These are phyloP conservation scores for Cladosporium austrohemisphaericum DNA, from an alignment of 2,329 filamentous ascomycete species.

Conservation along the genomic window DNA sequence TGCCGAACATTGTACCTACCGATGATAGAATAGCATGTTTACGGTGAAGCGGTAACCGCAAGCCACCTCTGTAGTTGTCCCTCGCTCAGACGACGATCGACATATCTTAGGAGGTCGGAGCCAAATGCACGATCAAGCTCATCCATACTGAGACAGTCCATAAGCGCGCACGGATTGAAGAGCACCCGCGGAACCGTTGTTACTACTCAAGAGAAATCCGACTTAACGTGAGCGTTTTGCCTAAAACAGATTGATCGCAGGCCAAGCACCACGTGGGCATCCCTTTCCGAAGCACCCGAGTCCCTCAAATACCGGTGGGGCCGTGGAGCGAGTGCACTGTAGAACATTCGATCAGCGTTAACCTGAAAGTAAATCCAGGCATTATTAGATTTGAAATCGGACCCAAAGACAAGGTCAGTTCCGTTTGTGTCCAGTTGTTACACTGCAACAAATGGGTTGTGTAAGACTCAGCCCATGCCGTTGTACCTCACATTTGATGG, in stretches of 20 bases:
- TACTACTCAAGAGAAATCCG: neutral
- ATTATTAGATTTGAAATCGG: too few relatives aligned
- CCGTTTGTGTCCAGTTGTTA: too few relatives aligned
- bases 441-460: too few relatives aligned
- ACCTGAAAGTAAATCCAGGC: too few relatives aligned
- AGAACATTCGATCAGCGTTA: neutral
- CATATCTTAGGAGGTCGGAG: too few relatives aligned
- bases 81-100: too few relatives aligned
- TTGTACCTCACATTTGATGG: too few relatives aligned
- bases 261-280: slow-evolving; percentile 4
- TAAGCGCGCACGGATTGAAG: slow-evolving; percentile 11
- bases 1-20: neutral
- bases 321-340: neutral
- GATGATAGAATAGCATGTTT: too few relatives aligned
- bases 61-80: too few relatives aligned
- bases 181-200: neutral
- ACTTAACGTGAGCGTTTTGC: neutral
- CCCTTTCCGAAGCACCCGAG: neutral
- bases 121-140: neutral
- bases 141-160: neutral
- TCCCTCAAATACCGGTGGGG: neutral
- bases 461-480: too few relatives aligned
- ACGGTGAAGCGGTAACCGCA: too few relatives aligned
- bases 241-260: neutral
- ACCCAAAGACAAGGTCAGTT: too few relatives aligned